Percentiles rank a stretch among this genome's conserved stretches.
phyloP scores from a whole-genome alignment of 164 flowering plant genomes.

The Tinospora cordifolia region DNA sequence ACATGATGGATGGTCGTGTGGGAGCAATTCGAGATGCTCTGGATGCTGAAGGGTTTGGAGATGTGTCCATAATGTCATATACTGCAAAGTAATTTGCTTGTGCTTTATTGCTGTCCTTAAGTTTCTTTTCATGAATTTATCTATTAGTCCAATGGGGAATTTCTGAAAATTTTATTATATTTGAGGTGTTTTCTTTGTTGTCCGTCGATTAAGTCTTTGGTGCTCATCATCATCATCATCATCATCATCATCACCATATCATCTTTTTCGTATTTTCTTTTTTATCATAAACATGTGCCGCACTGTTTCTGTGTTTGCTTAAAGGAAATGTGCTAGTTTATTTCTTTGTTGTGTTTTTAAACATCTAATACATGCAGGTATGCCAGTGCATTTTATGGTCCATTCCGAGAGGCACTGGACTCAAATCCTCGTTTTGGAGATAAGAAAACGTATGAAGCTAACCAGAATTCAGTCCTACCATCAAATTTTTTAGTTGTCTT shows the following conservation, averaged over 20 bases:
- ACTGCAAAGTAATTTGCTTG: conserved; percentile 69
- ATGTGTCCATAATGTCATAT: conserved; percentile 97
- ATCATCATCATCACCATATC: too few relatives aligned
- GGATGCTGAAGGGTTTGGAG: conserved; percentile 80
- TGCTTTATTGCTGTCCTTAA: not conserved
- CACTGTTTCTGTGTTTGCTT: not conserved
- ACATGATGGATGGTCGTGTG: conserved; percentile 99
- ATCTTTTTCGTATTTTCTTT: too few relatives aligned
- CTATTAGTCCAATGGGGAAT: not conserved
- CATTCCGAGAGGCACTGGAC: conserved; percentile 90
- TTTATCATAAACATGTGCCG: not conserved
- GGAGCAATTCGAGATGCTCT: conserved; percentile 89
- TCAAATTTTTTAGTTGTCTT: not conserved
- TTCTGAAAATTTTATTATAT: not conserved
- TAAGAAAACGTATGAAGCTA: conserved; percentile 71
- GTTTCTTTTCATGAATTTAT: not conserved
- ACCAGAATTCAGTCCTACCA: not conserved
- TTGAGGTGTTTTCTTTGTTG: not conserved
- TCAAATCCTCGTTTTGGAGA: conserved; percentile 99
- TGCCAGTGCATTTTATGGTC: conserved; percentile 95
- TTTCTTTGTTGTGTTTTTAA: not conserved
- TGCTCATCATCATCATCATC: too few relatives aligned
- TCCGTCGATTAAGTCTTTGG: not conserved
- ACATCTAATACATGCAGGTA: conserved; percentile 41
- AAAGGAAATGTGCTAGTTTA: not conserved